Evolutionary conservation across 306 rosid genomes (phyloP).

Genomic region (Prunus campanulata): DNA sequence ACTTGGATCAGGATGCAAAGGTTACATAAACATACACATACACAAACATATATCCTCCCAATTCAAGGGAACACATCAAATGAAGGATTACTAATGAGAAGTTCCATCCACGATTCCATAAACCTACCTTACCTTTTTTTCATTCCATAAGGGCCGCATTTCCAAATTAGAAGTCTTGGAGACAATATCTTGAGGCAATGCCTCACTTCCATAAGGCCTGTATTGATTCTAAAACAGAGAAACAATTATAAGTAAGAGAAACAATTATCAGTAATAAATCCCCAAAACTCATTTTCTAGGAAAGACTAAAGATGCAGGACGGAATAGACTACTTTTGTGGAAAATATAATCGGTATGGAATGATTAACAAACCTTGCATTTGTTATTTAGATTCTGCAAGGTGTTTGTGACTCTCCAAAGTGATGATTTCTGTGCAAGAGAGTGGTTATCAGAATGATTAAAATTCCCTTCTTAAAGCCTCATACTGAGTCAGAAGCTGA

Average conservation of each 20-base stretch:
- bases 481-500: neutral
- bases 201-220: slow-evolving; percentile 73
- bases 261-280: slow-evolving; percentile 26
- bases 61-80: neutral
- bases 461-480: too few relatives aligned
- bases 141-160: slow-evolving; percentile 61
- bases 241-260: slow-evolving; percentile 31
- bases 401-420: slow-evolving; percentile 37
- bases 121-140: slow-evolving; percentile 20
- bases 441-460: neutral
- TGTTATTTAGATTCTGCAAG: slow-evolving; percentile 17
- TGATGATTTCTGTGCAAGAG: slow-evolving; percentile 33
- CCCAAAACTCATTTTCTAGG: neutral
- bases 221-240: slow-evolving; percentile 54
- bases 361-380: slow-evolving; percentile 64
- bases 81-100: neutral
- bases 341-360: neutral
- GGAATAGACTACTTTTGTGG: neutral
- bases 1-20: neutral
- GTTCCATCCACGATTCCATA: neutral
- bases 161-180: slow-evolving; percentile 58
- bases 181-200: slow-evolving; percentile 74
- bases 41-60: neutral
- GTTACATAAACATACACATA: neutral
- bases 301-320: neutral